Percentiles rank a stretch among this genome's conserved stretches.
phyloP scores from a whole-genome alignment of 768 basidiomycete genomes.

The Hericium erinaceus region DNA sequence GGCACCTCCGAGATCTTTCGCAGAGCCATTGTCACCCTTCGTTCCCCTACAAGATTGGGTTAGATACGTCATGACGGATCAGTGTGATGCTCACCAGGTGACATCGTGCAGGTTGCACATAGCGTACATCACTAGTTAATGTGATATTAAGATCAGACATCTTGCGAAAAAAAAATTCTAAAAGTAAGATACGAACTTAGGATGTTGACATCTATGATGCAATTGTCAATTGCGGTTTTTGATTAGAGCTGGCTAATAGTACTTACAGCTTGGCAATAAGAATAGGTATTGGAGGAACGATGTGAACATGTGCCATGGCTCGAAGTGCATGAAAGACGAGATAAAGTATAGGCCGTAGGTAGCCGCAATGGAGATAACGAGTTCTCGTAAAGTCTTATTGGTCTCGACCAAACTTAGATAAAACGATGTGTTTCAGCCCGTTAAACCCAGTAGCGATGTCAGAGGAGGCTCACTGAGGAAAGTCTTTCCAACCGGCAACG shows the following conservation, averaged over 20 bases:
- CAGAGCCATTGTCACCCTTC: constrained; percentile 82
- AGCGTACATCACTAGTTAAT: constrained; percentile 69
- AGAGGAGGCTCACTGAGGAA: constrained; percentile 45
- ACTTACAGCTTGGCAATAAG: constrained; percentile 62
- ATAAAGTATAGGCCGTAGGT: constrained; percentile 83
- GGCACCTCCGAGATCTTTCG: constrained; percentile 84
- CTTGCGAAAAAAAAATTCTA: background rate
- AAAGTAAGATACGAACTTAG: constrained; percentile 38
- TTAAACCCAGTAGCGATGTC: too few relatives aligned
- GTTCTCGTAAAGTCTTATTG: constrained; percentile 71
- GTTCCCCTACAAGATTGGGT: constrained; percentile 51
- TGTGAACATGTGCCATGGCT: constrained; percentile 97
- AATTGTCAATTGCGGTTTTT: constrained; percentile 6
- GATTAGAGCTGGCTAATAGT: background rate
- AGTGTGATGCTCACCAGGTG: constrained; percentile 39
- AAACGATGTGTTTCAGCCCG: background rate
- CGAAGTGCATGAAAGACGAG: constrained; percentile 79
- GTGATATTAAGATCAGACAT: background rate
- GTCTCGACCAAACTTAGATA: constrained; percentile 43
- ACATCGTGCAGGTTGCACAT: constrained; percentile 92
- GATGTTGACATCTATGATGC: constrained; percentile 59
- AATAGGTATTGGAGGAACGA: constrained; percentile 90
- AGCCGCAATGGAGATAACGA: constrained; percentile 69
- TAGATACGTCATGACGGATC: background rate
- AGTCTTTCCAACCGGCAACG: constrained; percentile 63